A percentile compares a stretch with the other conserved stretches of the same genome.
Conservation (phyloP, 2,329 filamentous ascomycete genomes). For the Trichoderma asperellum region DNA sequence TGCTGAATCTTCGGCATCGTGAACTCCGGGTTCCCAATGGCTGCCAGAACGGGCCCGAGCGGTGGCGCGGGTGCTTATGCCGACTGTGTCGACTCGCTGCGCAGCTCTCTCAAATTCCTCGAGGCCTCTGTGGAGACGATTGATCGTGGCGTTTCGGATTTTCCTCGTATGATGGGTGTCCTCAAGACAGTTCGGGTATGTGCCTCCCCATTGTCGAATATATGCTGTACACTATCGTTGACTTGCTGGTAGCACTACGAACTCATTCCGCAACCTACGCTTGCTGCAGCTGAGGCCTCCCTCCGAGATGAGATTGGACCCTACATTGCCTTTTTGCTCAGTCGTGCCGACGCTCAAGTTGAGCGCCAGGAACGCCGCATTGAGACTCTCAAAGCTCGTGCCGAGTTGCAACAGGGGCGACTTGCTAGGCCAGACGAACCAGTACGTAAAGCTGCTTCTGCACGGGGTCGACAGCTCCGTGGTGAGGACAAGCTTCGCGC, state of each 20-base stretch:
- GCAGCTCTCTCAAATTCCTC: slow-evolving; percentile 63
- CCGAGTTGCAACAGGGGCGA: slow-evolving; percentile 79
- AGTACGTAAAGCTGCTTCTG: slow-evolving; percentile 3
- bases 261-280: slow-evolving; percentile 81
- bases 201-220: slow-evolving; percentile 15
- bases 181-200: slow-evolving; percentile 62
- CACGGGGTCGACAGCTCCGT: slow-evolving; percentile 50
- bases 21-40: slow-evolving; percentile 29
- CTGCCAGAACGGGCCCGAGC: slow-evolving; percentile 35
- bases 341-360: slow-evolving; percentile 80
- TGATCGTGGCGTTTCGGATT: slow-evolving; percentile 60
- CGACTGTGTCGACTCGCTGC: slow-evolving; percentile 64
- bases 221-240: neutral
- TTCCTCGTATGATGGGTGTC: slow-evolving; percentile 58
- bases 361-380: slow-evolving; percentile 83
- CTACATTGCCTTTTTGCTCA: slow-evolving; percentile 76
- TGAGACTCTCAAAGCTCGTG: slow-evolving; percentile 79
- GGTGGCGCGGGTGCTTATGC: slow-evolving; percentile 48
- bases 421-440: slow-evolving; percentile 42
- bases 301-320: slow-evolving; percentile 90
- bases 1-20: slow-evolving; percentile 25
- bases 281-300: slow-evolving; percentile 79
- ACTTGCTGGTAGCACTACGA: slow-evolving; percentile 74
- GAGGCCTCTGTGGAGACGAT: slow-evolving; percentile 63
- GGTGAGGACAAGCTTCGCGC: slow-evolving; percentile 56